A percentile compares a stretch with the other conserved stretches of the same genome.
phyloP scores from a whole-genome alignment of 192 early-diverging fungal species.

The Bifiguratus adelaidae region DNA sequence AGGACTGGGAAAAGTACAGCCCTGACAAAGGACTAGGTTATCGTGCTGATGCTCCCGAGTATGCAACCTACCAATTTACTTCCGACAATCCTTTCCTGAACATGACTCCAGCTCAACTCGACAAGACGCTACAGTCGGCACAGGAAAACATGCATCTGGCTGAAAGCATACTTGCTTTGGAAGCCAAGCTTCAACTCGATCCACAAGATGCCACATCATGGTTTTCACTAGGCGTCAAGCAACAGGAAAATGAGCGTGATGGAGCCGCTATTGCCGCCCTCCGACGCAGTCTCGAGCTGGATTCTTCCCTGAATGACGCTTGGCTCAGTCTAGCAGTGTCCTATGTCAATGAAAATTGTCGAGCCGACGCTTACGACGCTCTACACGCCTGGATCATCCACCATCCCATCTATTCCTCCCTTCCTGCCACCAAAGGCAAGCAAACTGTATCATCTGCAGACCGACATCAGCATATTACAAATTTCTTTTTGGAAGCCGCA shows the following conservation, averaged over 20 bases:
- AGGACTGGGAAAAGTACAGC: slow-evolving; percentile 51
- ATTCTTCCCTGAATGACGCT: slow-evolving; percentile 67
- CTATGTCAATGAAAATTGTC: slow-evolving; percentile 87
- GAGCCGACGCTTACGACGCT: slow-evolving; percentile 79
- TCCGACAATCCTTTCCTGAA: slow-evolving; percentile 63
- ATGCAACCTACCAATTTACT: slow-evolving; percentile 66
- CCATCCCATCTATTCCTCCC: slow-evolving; percentile 52
- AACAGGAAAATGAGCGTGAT: slow-evolving; percentile 98
- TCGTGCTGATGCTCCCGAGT: slow-evolving; percentile 41
- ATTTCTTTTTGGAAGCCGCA: slow-evolving; percentile 73
- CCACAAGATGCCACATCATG: slow-evolving; percentile 73
- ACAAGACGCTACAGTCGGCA: slow-evolving; percentile 37
- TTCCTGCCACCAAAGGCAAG: too few species aligned
- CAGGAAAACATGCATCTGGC: slow-evolving; percentile 51
- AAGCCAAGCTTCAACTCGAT: slow-evolving; percentile 75
- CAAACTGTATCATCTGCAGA: slow-evolving; percentile 22
- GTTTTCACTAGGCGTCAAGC: slow-evolving; percentile 77
- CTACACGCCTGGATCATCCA: slow-evolving; percentile 81
- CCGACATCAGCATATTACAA: slow-evolving; percentile 61
- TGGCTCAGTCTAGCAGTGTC: slow-evolving; percentile 84
- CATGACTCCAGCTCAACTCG: slow-evolving; percentile 30
- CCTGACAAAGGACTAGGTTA: slow-evolving; percentile 26
- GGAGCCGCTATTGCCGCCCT: slow-evolving; percentile 83
- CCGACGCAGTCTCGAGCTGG: slow-evolving; percentile 59
- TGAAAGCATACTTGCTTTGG: slow-evolving; percentile 85